These are phyloP conservation scores for Aquilaria agallochum DNA, from an alignment of 441 rosid genomes.

Conservation along the genomic window DNA sequence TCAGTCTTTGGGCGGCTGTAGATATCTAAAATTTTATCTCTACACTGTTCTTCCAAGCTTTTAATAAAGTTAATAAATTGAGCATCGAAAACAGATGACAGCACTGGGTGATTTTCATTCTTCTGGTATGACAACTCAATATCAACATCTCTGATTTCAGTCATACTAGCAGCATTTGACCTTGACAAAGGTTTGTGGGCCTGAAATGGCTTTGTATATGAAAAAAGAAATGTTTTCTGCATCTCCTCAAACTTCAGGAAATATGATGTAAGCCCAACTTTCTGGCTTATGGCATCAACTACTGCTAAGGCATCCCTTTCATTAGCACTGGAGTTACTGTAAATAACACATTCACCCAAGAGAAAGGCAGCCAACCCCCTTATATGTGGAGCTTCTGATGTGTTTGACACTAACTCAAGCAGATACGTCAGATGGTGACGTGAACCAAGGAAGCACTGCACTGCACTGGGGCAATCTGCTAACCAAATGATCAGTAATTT, in stretches of 20 bases:
- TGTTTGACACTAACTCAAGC: conserved; percentile 72
- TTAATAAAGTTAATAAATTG: conserved; percentile 45
- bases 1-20: conserved; percentile 63
- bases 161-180: conserved; percentile 83
- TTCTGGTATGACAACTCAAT: conserved; percentile 48
- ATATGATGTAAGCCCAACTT: conserved; percentile 80
- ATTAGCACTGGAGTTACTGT: conserved; percentile 64
- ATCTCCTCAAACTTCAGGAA: conserved; percentile 85
- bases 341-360: conserved; percentile 81
- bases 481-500: conserved; percentile 93
- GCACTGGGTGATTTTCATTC: conserved; percentile 72
- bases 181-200: conserved; percentile 62
- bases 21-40: conserved; percentile 53
- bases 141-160: conserved; percentile 66
- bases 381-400: conserved; percentile 59
- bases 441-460: conserved; percentile 85
- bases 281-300: conserved; percentile 86
- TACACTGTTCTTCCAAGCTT: conserved; percentile 45
- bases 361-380: conserved; percentile 86
- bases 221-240: conserved; percentile 71
- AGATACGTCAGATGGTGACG: conserved; percentile 82
- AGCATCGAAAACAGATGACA: conserved; percentile 46
- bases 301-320: conserved; percentile 79
- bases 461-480: conserved; percentile 76
- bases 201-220: conserved; percentile 47